Evolutionary conservation across 768 basidiomycete genomes (phyloP).

Genomic region (Lentinula detonsa): DNA sequence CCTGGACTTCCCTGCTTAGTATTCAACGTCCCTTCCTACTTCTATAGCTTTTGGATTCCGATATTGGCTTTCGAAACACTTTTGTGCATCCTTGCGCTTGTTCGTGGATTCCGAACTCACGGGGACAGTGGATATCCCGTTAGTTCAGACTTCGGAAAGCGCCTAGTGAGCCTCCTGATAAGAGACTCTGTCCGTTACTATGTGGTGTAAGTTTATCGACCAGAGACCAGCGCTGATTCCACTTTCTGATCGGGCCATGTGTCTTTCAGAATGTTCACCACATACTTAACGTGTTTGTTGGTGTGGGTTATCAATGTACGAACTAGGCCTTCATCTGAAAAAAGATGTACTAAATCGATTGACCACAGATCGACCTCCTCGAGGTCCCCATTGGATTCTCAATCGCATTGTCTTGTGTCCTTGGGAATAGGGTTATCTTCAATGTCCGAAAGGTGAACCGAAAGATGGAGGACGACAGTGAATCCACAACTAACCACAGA

Average conservation of each 20-base stretch:
- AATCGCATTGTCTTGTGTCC: conserved; percentile 50
- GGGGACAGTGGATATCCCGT: conserved; percentile 28
- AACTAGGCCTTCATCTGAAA: not conserved
- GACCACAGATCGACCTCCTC: conserved; percentile 26
- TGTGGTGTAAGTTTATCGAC: conserved; percentile 35
- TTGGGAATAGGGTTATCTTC: conserved; percentile 50
- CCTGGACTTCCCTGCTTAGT: conserved; percentile 33
- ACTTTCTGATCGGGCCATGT: not conserved
- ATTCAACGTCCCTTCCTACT: conserved; percentile 27
- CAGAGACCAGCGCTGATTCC: not conserved
- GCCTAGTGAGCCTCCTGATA: conserved; percentile 44
- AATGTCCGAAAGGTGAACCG: conserved; percentile 43
- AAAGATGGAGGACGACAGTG: conserved; percentile 12
- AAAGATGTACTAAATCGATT: no score
- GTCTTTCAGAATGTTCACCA: conserved; percentile 42
- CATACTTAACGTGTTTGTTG: conserved; percentile 46
- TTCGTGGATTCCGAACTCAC: conserved; percentile 42
- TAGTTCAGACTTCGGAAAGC: conserved; percentile 28
- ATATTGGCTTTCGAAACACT: conserved; percentile 48
- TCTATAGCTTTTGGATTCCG: conserved; percentile 59
- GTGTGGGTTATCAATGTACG: conserved; percentile 31
- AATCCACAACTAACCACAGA: not conserved
- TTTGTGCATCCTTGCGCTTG: conserved; percentile 43
- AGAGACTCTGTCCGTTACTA: conserved; percentile 55
- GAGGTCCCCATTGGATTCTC: conserved; percentile 56